These are phyloP conservation scores for Ustulina deusta DNA, from an alignment of 2,329 filamentous ascomycete genomes.

Conservation along the genomic window DNA sequence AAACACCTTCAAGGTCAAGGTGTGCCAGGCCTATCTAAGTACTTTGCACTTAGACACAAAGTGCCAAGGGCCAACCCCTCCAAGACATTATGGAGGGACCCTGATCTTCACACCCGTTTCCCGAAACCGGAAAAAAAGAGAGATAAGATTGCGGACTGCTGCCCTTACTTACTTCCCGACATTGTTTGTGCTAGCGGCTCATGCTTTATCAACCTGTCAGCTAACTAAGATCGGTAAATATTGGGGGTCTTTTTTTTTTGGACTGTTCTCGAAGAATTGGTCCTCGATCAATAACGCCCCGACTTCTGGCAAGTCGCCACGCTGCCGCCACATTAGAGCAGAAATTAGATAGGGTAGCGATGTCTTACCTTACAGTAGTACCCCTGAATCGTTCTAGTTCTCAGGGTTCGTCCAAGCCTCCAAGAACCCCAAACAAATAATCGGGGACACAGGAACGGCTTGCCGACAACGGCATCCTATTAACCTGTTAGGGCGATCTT, in stretches of 20 bases:
- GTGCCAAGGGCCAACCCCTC: not conserved
- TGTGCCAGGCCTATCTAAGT: too few species aligned
- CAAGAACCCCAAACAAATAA: constrained; percentile 22
- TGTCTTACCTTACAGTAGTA: not conserved
- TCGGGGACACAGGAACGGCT: constrained; percentile 14
- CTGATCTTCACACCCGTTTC: constrained; percentile 25
- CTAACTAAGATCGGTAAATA: not conserved
- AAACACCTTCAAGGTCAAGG: constrained; percentile 21
- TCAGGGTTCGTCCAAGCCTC: constrained; percentile 8
- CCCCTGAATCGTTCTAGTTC: constrained; percentile 16
- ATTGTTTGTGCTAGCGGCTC: not conserved
- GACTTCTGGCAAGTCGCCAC: constrained; percentile 5
- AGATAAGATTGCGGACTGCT: not conserved
- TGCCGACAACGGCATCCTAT: constrained; percentile 30
- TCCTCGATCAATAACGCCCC: too few species aligned
- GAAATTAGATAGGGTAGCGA: not conserved
- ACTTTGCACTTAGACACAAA: not conserved
- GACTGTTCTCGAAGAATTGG: not conserved
- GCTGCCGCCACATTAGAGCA: not conserved
- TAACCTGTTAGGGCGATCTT: constrained; percentile 1
- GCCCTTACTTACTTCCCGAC: not conserved
- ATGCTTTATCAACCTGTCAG: not conserved
- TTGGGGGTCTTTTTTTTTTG: too few species aligned
- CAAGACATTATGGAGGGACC: constrained; percentile 14
- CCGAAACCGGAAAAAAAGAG: too few species aligned